Evolutionary conservation across 345 rosid species (phyloP), one percentile per base, ranked within the genome.

Genomic region (Arabis hirsuta): DNA sequence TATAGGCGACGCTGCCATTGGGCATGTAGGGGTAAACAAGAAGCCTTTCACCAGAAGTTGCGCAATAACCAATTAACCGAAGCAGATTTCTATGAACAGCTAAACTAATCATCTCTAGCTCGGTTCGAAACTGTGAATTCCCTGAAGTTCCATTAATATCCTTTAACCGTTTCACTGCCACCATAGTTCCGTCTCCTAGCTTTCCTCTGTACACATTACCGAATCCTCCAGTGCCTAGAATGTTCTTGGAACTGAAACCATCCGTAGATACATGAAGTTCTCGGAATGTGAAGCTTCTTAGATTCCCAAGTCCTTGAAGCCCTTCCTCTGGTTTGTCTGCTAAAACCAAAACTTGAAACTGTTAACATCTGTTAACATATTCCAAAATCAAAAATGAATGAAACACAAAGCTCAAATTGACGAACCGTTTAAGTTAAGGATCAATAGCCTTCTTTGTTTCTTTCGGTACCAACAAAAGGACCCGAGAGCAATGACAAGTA

Each of bases 201-300:
- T 84, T 91, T 16, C 97, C 98, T 84, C 79, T 87, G 79, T 94
- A 94, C 11, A 94, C 98, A 84, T 94, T 86, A 62, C 98, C 97
- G 50, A 94, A 94, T 24, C 98, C 98, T 50, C 98, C 98, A 3
- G 89, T 69, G 1, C 97, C 98, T 4, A 94, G 97, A 65, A 94
- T 91, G 80, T 83, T 81, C 84, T 88, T 91, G 50, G 94, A 79
- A 78, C 88, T 85, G 78, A 94, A 94, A 71, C 87, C 89, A 76
- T 87, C 87, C 0, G 98, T 90, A 14, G 88, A 80, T 12, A 71
- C 74, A 77, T 87, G 97, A 10, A 94, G 89, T 74, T 94, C 96
- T 77, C 92, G 85, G 80, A 94, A 86, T 19, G 88, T 79, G 76
- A 94, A 94, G 84, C 61, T 79, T 64, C 84, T 84, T 32, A 91